Evolutionary conservation across 768 basidiomycete species (phyloP), one percentile per base, ranked within the genome.

Genomic region (Boletus huronensis): DNA sequence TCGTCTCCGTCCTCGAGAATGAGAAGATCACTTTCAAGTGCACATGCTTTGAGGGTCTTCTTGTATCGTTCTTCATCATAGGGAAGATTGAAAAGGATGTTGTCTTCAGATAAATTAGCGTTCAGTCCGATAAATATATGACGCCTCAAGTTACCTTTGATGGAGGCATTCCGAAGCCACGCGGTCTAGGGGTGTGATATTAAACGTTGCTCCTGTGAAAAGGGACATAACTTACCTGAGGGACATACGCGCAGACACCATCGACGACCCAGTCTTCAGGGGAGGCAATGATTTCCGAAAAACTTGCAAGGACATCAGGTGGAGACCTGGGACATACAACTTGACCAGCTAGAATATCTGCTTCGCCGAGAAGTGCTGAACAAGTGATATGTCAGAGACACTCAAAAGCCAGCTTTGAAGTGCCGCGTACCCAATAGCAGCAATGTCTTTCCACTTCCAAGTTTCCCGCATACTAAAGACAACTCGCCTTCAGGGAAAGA

Each of bases 1-100:
- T 89, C 85, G 60, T 93, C 91, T 1, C 91, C 90, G 61, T 93
- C 91, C 65, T 93, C 92, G 16, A 94, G 74, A 52, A 93, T 91
- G 47, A 84, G 81, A 32, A 94, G 75, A 64, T 94, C 91, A 52
- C 76, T 81, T 21, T 85, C 73, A 21, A 94, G 75, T 1, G 90
- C 89, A 55, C 82, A 83, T 41, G 84, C 89, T 69, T 90, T 84
- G 6, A 96, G 73, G 7, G 91, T 93, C 60, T 80, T 80, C 54
- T 81, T 75, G 63, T 96, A 95, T 7, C 93, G 79, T 48, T 85
- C 75, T 61, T 81, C 83, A 45, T 87, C 79, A 56, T 77, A 87
- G 0, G 92, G 92, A 26, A 90, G 72, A 55, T 81, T 85, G 72
- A 94, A 93, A 11, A 93, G 69, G 58, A 94, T 93, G 60, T 91